Percentiles rank a stretch among this genome's conserved stretches.
phyloP scores from a whole-genome alignment of 2,329 filamentous ascomycete genomes.

The Atkinsonella texensis region DNA sequence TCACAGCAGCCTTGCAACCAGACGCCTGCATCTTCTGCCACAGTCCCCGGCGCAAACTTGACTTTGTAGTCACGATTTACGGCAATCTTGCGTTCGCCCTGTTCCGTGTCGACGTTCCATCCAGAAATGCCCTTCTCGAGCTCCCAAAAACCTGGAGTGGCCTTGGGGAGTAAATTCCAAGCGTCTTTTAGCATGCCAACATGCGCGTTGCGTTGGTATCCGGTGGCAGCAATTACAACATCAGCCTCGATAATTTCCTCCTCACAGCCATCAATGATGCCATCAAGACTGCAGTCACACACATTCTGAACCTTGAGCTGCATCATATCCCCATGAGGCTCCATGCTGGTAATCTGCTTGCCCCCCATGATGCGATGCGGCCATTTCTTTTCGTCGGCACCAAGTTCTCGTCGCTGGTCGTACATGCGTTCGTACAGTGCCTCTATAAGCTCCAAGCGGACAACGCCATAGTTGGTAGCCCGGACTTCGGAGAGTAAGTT shows the following conservation, averaged over 20 bases:
- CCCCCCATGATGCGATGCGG: constrained; percentile 67
- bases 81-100: constrained; percentile 39
- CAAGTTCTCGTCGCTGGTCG: constrained; percentile 62
- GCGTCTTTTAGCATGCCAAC: constrained; percentile 61
- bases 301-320: constrained; percentile 45
- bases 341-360: constrained; percentile 53
- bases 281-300: constrained; percentile 27
- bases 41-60: constrained; percentile 53
- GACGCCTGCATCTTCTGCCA: constrained; percentile 64
- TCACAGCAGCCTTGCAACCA: constrained; percentile 95
- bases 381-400: constrained; percentile 60
- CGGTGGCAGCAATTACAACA: constrained; percentile 74
- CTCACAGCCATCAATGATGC: constrained; percentile 22
- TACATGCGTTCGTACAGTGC: constrained; percentile 81
- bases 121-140: constrained; percentile 25
- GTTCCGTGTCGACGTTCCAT: constrained; percentile 28
- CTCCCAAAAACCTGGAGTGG: constrained; percentile 16
- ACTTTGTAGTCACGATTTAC: constrained; percentile 73
- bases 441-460: constrained; percentile 82
- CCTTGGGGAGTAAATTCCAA: constrained; percentile 50
- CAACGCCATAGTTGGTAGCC: constrained; percentile 88
- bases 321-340: constrained; percentile 38
- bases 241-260: constrained; percentile 64
- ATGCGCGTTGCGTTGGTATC: constrained; percentile 70
- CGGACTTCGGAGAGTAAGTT: constrained; percentile 55